phyloP scores from a whole-genome alignment of 345 rosid species.

The Salix brachista region DNA sequence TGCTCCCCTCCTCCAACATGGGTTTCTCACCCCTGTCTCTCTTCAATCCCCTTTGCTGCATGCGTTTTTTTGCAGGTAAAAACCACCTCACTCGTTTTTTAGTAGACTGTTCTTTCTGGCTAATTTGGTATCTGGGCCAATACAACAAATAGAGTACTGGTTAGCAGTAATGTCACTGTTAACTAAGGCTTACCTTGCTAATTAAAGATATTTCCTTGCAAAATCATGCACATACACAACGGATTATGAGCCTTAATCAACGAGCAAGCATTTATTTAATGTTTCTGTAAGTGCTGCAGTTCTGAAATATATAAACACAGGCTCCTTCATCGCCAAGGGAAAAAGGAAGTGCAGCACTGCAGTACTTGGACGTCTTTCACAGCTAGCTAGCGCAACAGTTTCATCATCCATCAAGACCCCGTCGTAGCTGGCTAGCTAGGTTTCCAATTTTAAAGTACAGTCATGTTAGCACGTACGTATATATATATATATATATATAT shows the following conservation, averaged over 20 bases:
- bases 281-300: neutral
- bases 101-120: neutral
- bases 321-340: neutral
- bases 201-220: neutral
- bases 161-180: neutral
- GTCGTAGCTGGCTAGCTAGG: neutral
- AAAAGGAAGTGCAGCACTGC: neutral
- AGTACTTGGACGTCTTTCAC: neutral
- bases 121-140: neutral
- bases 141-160: neutral
- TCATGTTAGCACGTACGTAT: too few species aligned
- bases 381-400: neutral
- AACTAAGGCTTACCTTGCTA: neutral
- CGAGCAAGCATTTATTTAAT: neutral
- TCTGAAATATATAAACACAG: neutral
- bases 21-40: constrained; percentile 38
- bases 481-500: too few species aligned
- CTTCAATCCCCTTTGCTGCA: neutral
- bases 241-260: neutral
- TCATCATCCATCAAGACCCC: neutral
- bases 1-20: constrained; percentile 95
- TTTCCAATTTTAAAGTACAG: too few species aligned
- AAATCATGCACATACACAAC: neutral
- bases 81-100: neutral
- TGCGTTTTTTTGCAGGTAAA: neutral